phyloP scores from a whole-genome alignment of 1,139 yeast species.

The Yamadazyma triangularis region DNA sequence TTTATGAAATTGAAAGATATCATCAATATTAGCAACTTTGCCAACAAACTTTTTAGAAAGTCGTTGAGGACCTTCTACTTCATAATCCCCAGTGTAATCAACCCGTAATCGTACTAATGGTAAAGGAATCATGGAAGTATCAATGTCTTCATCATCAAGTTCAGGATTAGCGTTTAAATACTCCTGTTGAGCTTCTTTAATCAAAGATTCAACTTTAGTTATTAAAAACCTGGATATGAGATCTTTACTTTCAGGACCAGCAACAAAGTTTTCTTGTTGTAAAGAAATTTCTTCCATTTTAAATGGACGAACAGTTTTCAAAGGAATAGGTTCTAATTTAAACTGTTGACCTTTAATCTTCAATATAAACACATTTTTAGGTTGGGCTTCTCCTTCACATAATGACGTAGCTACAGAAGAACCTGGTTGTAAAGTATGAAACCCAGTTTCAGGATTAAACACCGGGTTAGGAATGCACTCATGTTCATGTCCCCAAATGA shows the following conservation, averaged over 20 bases:
- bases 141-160: slow-evolving; percentile 13
- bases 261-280: slow-evolving; percentile 48
- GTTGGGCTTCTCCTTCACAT: slow-evolving; percentile 77
- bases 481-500: slow-evolving; percentile 98
- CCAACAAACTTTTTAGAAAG: slow-evolving; percentile 91
- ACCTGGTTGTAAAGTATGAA: slow-evolving; percentile 87
- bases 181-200: slow-evolving; percentile 51
- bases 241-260: slow-evolving; percentile 60
- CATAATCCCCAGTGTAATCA: slow-evolving; percentile 86
- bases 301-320: slow-evolving; percentile 81
- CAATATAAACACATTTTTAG: slow-evolving; percentile 70
- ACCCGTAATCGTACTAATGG: slow-evolving; percentile 82
- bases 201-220: slow-evolving; percentile 61
- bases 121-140: slow-evolving; percentile 40
- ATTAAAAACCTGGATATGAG: slow-evolving; percentile 61
- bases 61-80: slow-evolving; percentile 85
- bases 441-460: slow-evolving; percentile 61
- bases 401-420: slow-evolving; percentile 91
- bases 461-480: slow-evolving; percentile 79
- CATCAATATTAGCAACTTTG: slow-evolving; percentile 82
- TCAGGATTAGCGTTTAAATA: slow-evolving; percentile 42
- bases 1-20: slow-evolving; percentile 71
- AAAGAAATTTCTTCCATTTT: slow-evolving; percentile 63
- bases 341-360: slow-evolving; percentile 58
- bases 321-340: slow-evolving; percentile 57